Conservation (phyloP, 805 yeast species). For the Kodamaea restingae region DNA sequence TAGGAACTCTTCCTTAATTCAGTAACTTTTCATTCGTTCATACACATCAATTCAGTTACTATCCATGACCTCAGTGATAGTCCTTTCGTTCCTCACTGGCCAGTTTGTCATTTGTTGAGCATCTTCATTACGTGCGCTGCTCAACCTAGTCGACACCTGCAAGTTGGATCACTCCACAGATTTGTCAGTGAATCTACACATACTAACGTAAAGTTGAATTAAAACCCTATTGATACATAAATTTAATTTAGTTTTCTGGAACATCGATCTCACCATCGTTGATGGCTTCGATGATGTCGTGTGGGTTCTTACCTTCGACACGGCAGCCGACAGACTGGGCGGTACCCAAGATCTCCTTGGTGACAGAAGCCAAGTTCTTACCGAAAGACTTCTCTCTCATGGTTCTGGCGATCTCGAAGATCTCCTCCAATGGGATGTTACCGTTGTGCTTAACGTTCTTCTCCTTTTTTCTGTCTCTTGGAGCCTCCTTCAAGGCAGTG, state of each 20-base stretch:
- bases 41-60: too few relatives aligned
- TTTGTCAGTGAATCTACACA: too few relatives aligned
- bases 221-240: conserved; percentile 37
- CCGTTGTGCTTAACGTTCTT: conserved; percentile 99
- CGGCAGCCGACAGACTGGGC: conserved; percentile 99
- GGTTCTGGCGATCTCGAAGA: conserved; percentile 94
- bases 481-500: conserved; percentile 99
- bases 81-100: too few relatives aligned
- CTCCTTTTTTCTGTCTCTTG: conserved; percentile 99
- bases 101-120: too few relatives aligned
- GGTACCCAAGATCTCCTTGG: conserved; percentile 99
- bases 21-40: too few relatives aligned
- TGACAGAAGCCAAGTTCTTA: conserved; percentile 92
- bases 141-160: too few relatives aligned
- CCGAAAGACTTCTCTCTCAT: conserved; percentile 98
- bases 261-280: conserved; percentile 97
- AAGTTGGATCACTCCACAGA: too few relatives aligned
- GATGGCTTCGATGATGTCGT: conserved; percentile 97
- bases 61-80: too few relatives aligned
- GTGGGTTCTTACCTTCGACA: conserved; percentile 99
- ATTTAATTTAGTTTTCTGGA: conserved; percentile 62
- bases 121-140: too few relatives aligned
- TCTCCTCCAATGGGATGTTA: conserved; percentile 95
- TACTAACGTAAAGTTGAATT: conserved; percentile 1
- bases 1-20: too few relatives aligned